These are phyloP conservation scores for Helicostylum pulchrum DNA, from an alignment of 192 early-diverging fungal species.

Conservation along the genomic window DNA sequence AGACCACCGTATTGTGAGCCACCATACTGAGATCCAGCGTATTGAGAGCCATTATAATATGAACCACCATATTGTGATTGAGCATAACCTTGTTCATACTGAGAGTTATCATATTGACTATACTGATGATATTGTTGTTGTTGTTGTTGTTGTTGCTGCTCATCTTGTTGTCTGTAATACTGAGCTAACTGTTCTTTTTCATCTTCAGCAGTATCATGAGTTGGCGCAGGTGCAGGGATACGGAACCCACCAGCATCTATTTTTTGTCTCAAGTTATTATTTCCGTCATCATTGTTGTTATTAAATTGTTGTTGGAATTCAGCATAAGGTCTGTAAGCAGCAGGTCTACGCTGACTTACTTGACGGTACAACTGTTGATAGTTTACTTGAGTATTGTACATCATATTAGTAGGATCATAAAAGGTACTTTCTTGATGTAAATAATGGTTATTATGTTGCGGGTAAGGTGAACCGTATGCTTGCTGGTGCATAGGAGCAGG, in stretches of 20 bases:
- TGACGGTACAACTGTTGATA: conserved; percentile 36
- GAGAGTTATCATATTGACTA: too few relatives aligned
- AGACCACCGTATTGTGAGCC: too few relatives aligned
- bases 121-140: neutral
- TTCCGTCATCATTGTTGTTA: neutral
- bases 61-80: too few relatives aligned
- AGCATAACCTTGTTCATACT: too few relatives aligned
- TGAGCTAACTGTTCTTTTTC: conserved; percentile 29
- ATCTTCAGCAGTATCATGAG: conserved; percentile 20
- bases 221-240: conserved; percentile 11
- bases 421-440: conserved; percentile 2
- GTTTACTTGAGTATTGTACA: conserved; percentile 9
- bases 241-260: conserved; percentile 31
- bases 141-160: conserved; percentile 1
- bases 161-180: conserved; percentile 20
- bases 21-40: too few relatives aligned
- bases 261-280: neutral
- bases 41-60: too few relatives aligned
- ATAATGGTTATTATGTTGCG: neutral
- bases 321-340: conserved; percentile 24
- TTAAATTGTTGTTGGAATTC: conserved; percentile 39
- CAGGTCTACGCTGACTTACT: conserved; percentile 19
- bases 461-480: neutral
- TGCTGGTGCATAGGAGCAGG: conserved; percentile 14
- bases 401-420: conserved; percentile 1